Evolutionary conservation across 257 asterid species (phyloP).

Genomic region (Paulownia fortunei): DNA sequence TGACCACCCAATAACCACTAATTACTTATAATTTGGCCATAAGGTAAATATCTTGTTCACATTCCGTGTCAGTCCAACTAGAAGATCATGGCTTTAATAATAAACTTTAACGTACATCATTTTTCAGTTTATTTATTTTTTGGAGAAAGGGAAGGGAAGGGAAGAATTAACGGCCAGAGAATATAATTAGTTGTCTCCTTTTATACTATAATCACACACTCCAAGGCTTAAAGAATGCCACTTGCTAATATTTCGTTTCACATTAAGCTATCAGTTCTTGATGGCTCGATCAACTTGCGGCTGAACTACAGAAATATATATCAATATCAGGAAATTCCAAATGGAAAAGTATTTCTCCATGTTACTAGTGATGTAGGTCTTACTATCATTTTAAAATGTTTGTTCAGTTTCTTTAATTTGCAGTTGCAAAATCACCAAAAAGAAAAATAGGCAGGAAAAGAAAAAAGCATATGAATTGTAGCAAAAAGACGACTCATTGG

Average conservation of each 20-base stretch:
- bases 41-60: background rate
- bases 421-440: background rate
- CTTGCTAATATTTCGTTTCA: background rate
- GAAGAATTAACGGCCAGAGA: background rate
- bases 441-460: background rate
- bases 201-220: background rate
- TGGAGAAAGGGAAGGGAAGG: background rate
- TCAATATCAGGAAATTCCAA: constrained; percentile 11
- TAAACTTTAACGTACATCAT: background rate
- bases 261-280: background rate
- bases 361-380: background rate
- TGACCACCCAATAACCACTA: background rate
- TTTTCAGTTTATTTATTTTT: background rate
- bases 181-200: background rate
- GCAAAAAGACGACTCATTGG: background rate
- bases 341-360: background rate
- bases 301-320: background rate
- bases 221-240: background rate
- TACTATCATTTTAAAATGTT: background rate
- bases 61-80: background rate
- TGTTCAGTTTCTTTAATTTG: constrained; percentile 4
- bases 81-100: background rate
- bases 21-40: background rate
- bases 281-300: constrained; percentile 7
- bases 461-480: background rate